Evolutionary conservation across 2,329 filamentous ascomycete species (phyloP).

Genomic region (Golovinomyces cichoracearum): DNA sequence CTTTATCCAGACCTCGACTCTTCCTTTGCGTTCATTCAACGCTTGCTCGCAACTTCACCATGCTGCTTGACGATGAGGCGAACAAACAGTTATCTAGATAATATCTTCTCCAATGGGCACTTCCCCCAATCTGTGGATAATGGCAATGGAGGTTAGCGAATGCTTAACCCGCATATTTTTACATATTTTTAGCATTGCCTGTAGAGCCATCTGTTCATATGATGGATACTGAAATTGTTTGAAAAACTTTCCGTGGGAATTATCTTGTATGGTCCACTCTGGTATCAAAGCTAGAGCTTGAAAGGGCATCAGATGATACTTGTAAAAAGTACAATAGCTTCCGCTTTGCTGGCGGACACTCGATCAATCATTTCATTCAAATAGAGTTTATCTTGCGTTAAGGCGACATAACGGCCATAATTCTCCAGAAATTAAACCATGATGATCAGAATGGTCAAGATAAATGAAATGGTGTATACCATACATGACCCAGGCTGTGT

Average conservation of each 20-base stretch:
- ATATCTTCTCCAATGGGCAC: conserved; percentile 86
- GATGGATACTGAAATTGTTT: conserved; percentile 50
- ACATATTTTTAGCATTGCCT: conserved; percentile 40
- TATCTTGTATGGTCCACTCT: conserved; percentile 50
- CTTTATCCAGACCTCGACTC: conserved; percentile 84
- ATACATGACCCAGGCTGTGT: too few relatives aligned
- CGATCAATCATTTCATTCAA: conserved; percentile 30
- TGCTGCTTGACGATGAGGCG: conserved; percentile 57
- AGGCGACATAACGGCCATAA: conserved; percentile 34
- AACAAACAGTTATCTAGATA: conserved; percentile 66
- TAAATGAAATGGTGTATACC: too few relatives aligned
- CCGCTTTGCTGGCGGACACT: conserved; percentile 47
- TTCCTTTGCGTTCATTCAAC: conserved; percentile 60
- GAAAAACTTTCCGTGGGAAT: conserved; percentile 44
- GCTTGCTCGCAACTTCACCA: conserved; percentile 79
- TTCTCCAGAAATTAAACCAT: too few relatives aligned
- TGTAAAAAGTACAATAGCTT: conserved; percentile 52
- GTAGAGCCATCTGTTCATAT: conserved; percentile 43
- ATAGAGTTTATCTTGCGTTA: conserved; percentile 38
- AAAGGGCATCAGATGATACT: conserved; percentile 20
- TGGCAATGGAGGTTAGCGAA: conserved; percentile 43
- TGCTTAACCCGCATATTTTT: conserved; percentile 31
- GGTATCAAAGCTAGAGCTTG: conserved; percentile 4
- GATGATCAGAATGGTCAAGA: too few relatives aligned
- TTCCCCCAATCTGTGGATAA: conserved; percentile 60